phyloP scores from a whole-genome alignment of 495 filamentous ascomycete species.

The Trichoderma erinaceum region DNA sequence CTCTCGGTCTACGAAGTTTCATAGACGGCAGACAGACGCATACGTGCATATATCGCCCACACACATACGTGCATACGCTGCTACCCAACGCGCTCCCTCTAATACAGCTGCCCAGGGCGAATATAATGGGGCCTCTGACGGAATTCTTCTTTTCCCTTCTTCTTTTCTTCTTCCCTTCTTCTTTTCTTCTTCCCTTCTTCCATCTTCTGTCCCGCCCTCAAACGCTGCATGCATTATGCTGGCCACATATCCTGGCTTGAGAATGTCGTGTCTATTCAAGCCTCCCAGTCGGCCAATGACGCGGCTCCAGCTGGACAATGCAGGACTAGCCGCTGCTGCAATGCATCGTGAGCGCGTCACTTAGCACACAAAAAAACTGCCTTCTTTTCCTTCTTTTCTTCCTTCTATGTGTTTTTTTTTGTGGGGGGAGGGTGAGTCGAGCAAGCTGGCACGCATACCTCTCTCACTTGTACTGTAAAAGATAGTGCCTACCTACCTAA shows the following conservation, averaged over 20 bases:
- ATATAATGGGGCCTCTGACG: not conserved
- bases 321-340: conserved; percentile 8
- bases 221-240: not conserved
- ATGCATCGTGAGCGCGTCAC: not conserved
- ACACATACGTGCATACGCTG: too few relatives aligned
- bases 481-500: too few relatives aligned
- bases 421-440: not conserved
- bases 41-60: too few relatives aligned
- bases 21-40: too few relatives aligned
- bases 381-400: conserved; percentile 1
- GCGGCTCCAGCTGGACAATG: conserved; percentile 2
- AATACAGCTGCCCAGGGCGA: too few relatives aligned
- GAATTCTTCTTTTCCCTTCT: not conserved
- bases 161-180: not conserved
- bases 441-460: not conserved
- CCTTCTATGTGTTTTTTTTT: not conserved
- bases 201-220: not conserved
- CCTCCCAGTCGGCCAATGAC: not conserved
- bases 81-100: too few relatives aligned
- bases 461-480: too few relatives aligned
- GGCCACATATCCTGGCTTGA: not conserved
- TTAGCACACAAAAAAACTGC: not conserved
- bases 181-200: not conserved
- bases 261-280: not conserved
- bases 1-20: too few relatives aligned